Evolutionary conservation across 2,329 filamentous ascomycete genomes (phyloP).

Genomic region (Emericellopsis cladophorae): DNA sequence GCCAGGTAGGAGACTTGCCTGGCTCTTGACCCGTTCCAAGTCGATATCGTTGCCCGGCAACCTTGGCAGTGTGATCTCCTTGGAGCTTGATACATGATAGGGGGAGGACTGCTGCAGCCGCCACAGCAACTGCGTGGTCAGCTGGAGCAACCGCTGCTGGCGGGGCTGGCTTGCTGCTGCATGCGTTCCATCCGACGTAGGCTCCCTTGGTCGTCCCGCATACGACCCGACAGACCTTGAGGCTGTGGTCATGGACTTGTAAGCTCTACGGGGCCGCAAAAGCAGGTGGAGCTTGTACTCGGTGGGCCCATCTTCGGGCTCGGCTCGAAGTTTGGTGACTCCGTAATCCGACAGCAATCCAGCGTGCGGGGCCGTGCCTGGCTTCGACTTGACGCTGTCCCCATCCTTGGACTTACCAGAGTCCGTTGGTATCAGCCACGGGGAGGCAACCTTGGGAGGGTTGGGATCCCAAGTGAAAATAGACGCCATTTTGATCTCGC

Average conservation of each 20-base stretch:
- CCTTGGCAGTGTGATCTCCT: slow-evolving; percentile 61
- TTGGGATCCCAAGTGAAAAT: slow-evolving; percentile 93
- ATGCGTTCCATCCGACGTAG: slow-evolving; percentile 4
- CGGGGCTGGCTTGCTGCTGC: slow-evolving; percentile 45
- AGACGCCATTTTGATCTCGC: slow-evolving; percentile 55
- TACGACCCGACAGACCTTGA: slow-evolving; percentile 2
- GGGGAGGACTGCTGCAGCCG: slow-evolving; percentile 88
- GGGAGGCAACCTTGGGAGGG: slow-evolving; percentile 76
- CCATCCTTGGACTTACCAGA: slow-evolving; percentile 19
- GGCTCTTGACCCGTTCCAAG: slow-evolving; percentile 27
- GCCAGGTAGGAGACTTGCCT: slow-evolving; percentile 55
- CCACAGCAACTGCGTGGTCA: slow-evolving; percentile 94
- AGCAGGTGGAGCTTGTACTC: slow-evolving; percentile 95
- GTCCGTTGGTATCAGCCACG: slow-evolving; percentile 59
- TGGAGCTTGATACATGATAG: slow-evolving; percentile 70
- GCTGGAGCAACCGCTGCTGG: slow-evolving; percentile 74
- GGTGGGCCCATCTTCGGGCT: slow-evolving; percentile 86
- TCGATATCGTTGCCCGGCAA: slow-evolving; percentile 52
- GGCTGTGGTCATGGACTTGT: slow-evolving; percentile 56
- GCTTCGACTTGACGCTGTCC: slow-evolving; percentile 5
- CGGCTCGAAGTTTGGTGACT: slow-evolving; percentile 69
- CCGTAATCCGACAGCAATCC: slow-evolving; percentile 45
- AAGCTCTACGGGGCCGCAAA: slow-evolving; percentile 63
- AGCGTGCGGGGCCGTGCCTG: slow-evolving; percentile 10
- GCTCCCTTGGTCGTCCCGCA: not conserved